These are phyloP conservation scores for Scheffersomyces coipomensis DNA, from an alignment of 805 yeast species.

Conservation along the genomic window DNA sequence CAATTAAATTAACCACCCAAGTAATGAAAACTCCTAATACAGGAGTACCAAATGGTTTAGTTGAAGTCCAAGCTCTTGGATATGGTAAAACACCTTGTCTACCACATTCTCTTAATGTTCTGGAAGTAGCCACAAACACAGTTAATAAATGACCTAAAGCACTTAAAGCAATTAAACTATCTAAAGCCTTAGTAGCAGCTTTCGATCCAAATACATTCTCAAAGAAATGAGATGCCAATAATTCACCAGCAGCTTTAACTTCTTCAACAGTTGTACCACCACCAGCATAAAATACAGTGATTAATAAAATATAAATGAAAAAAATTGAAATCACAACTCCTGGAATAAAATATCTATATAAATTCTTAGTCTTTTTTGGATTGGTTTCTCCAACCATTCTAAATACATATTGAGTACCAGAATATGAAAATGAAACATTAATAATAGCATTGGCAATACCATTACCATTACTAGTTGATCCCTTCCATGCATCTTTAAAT, in stretches of 20 bases:
- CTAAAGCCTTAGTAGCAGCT: conserved; percentile 19
- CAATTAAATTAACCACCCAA: conserved; percentile 22
- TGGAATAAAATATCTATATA: conserved; percentile 28
- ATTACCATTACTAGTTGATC: conserved; percentile 42
- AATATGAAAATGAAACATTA: conserved; percentile 42
- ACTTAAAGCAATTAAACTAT: conserved; percentile 26
- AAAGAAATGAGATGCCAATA: conserved; percentile 29
- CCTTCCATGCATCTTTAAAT: conserved; percentile 36
- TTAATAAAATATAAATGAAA: conserved; percentile 26
- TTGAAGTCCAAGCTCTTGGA: conserved; percentile 25
- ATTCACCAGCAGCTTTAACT: conserved; percentile 9
- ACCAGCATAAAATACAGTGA: conserved; percentile 31
- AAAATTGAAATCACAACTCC: conserved; percentile 27
- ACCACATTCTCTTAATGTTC: conserved; percentile 31
- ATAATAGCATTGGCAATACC: conserved; percentile 43
- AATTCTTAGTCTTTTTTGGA: conserved; percentile 22
- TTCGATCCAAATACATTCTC: conserved; percentile 27
- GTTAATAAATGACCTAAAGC: conserved; percentile 31
- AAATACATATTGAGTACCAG: conserved; percentile 41
- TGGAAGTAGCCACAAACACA: conserved; percentile 25
- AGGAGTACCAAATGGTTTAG: conserved; percentile 32
- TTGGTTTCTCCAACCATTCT: conserved; percentile 31
- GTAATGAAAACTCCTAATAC: conserved; percentile 22
- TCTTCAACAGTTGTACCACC: conserved; percentile 1
- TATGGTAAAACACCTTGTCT: conserved; percentile 33